These are phyloP conservation scores for Fusarium drepaniforme DNA, from an alignment of 2,329 filamentous ascomycete species.

Conservation along the genomic window DNA sequence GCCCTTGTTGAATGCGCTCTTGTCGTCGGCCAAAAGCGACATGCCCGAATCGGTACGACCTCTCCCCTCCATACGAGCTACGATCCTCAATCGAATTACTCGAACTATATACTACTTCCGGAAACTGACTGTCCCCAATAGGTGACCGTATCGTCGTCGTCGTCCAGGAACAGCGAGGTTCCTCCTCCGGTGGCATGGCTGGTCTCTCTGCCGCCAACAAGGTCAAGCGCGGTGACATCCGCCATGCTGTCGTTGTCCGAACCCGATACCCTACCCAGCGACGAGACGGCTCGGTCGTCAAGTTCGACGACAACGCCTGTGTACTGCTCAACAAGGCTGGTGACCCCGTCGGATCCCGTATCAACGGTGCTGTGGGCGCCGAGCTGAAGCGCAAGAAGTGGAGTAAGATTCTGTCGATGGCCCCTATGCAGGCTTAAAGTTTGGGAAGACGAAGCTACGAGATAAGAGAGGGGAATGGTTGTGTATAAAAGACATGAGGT, in stretches of 20 bases:
- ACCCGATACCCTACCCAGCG: conserved; percentile 90
- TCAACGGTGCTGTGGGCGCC: conserved; percentile 91
- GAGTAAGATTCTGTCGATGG: conserved; percentile 98
- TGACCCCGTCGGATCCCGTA: conserved; percentile 91
- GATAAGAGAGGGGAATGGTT: not conserved
- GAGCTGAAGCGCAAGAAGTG: conserved; percentile 94
- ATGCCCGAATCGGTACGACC: conserved; percentile 85
- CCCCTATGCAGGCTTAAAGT: conserved; percentile 73
- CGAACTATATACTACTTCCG: not conserved
- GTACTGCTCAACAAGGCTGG: conserved; percentile 97
- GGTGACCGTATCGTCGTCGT: conserved; percentile 98
- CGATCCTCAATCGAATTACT: not conserved
- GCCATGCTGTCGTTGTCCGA: conserved; percentile 94
- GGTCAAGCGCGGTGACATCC: conserved; percentile 95
- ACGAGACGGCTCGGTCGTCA: conserved; percentile 88
- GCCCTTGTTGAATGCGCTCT: conserved; percentile 97
- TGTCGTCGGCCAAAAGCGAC: conserved; percentile 89
- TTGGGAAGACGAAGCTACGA: not conserved
- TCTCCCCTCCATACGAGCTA: not conserved
- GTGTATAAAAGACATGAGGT: conserved; percentile 33
- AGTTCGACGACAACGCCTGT: conserved; percentile 98
- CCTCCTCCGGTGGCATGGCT: conserved; percentile 77
- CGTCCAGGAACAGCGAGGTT: conserved; percentile 94
- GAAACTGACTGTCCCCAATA: conserved; percentile 52
- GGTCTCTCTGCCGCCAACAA: conserved; percentile 84